Base-by-base conservation (phyloP, 2,329 filamentous ascomycete species). In the Penicillium sclerotiorum region DNA sequence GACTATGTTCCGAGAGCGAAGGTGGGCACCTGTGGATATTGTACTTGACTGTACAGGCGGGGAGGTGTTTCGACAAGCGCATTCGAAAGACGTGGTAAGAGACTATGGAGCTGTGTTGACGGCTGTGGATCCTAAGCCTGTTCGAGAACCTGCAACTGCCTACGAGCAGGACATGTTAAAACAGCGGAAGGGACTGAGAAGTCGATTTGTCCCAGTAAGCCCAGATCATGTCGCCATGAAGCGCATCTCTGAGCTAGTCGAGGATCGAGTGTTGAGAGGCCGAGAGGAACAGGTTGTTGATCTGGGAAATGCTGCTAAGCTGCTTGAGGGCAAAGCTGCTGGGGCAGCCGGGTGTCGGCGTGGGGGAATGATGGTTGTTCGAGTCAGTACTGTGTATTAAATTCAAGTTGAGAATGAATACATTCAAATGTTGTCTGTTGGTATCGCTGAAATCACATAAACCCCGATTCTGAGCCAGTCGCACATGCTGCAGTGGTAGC, bases 21-120 rank as follows among this genome's bases (percentile, higher is more conserved):
- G 55, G 9, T 73, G 68, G 64, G 49, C 52, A 1, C 68, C 71
- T 1, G 71, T 74, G 8, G 71, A 75, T 55, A 51, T 75, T 7
- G 69, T 75, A 8, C 52, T 76, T 20, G 73, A 76, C 44, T 74
- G 71, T 47, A 58, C 64, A 11, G 71, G 69, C 23, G 59, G 61
- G 3, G 52, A 64, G 25, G 65, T 66, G 32, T 66, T 72, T 49
- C 60, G 52, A n/a, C 64, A 70, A 37, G 63, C 63, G 13, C 67
- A 72, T 57, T 63, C 61, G 3, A 55, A 63, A 0, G 46, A 59
- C 18, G 64, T 73, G 5, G 61, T 74, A 11, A 64, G 63, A 36
- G 63, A 71, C 36, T 53, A 60, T 5, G 70, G 71, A 8, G 47
- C 59, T 32, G 62, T 73, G 18, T 39, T 75, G 27, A 72, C 66